A percentile compares a stretch with the other conserved stretches of the same genome.
phyloP scores from a whole-genome alignment of 1,284 basidiomycete genomes.

The Ustilago tritici region DNA sequence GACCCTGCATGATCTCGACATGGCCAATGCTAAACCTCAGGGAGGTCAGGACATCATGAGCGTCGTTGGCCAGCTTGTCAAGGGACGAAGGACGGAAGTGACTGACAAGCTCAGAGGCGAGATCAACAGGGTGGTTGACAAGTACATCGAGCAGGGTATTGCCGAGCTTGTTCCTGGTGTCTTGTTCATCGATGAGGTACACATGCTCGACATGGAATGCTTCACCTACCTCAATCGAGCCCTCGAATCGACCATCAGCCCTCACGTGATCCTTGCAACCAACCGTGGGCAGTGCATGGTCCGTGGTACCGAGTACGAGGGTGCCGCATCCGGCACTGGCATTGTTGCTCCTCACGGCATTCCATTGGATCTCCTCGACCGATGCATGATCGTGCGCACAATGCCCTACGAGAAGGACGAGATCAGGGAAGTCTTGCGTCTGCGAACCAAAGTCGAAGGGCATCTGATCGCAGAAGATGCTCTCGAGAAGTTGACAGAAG shows the following conservation, averaged over 20 bases:
- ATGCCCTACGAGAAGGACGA: constrained; percentile 85
- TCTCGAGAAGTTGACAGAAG: constrained; percentile 82
- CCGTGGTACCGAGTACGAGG: constrained; percentile 79
- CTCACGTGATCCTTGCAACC: constrained; percentile 95
- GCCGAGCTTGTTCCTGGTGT: constrained; percentile 98
- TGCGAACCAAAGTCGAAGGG: constrained; percentile 87
- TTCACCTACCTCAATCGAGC: constrained; percentile 98
- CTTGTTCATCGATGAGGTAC: constrained; percentile 98
- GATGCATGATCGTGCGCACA: constrained; percentile 97
- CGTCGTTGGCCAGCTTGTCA: constrained; percentile 96
- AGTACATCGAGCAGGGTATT: constrained; percentile 97
- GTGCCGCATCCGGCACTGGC: constrained; percentile 73
- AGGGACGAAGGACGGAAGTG: constrained; percentile 92
- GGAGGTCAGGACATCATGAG: constrained; percentile 98
- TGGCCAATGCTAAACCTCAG: constrained; percentile 94
- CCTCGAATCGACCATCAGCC: constrained; percentile 94
- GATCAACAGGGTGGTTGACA: constrained; percentile 98
- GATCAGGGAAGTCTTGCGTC: constrained; percentile 85
- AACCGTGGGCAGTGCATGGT: constrained; percentile 93
- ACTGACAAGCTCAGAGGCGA: constrained; percentile 95
- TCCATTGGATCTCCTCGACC: constrained; percentile 91
- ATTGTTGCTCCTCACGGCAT: constrained; percentile 93
- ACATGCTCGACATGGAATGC: constrained; percentile 99
- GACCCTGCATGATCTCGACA: constrained; percentile 94
- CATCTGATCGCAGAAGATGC: constrained; percentile 82